A percentile compares a stretch with the other conserved stretches of the same genome.
Conservation (phyloP, 2,329 filamentous ascomycete genomes). For the Aspergillus sclerotialis region DNA sequence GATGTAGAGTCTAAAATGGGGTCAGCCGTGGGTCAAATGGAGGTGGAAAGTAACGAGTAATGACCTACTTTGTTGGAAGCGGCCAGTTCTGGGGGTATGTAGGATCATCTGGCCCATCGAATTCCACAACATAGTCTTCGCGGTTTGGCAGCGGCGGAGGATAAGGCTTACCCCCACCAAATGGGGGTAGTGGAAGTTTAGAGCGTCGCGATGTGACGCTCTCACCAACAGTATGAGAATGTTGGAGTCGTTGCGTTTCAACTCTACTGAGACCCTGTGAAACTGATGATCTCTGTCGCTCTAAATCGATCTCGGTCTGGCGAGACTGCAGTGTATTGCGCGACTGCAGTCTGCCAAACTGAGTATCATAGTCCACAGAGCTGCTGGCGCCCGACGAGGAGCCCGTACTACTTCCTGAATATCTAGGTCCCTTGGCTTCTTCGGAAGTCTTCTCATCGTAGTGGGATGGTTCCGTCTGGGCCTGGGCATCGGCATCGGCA, state of each 20-base stretch:
- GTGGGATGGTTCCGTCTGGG: too few species aligned
- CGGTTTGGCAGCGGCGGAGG: conserved; percentile 44
- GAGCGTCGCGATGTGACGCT: conserved; percentile 19
- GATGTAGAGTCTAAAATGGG: conserved; percentile 24
- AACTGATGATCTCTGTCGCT: conserved; percentile 16
- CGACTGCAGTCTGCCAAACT: conserved; percentile 13
- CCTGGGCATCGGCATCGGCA: too few species aligned
- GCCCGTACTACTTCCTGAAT: too few species aligned
- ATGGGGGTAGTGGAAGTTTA: conserved; percentile 15
- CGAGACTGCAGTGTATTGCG: conserved; percentile 25
- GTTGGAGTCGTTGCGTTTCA: conserved; percentile 24
- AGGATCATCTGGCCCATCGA: conserved; percentile 45
- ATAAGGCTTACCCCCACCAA: conserved; percentile 41
- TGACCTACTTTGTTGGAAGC: conserved; percentile 36
- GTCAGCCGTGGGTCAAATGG: conserved; percentile 1
- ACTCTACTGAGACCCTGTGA: conserved; percentile 23
- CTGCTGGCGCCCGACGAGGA: conserved; percentile 18
- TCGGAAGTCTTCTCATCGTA: too few species aligned
- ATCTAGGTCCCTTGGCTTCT: too few species aligned
- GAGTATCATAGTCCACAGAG: conserved; percentile 20
- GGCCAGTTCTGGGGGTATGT: conserved; percentile 50
- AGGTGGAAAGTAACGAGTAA: too few species aligned
- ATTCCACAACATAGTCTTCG: conserved; percentile 51
- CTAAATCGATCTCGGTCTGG: conserved; percentile 23
- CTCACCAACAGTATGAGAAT: conserved; percentile 34